A percentile compares a stretch with the other conserved stretches of the same genome.
These are phyloP conservation scores for Chenopodium suecicum DNA, from an alignment of 148 eudicot genomes.

Conservation along the genomic window DNA sequence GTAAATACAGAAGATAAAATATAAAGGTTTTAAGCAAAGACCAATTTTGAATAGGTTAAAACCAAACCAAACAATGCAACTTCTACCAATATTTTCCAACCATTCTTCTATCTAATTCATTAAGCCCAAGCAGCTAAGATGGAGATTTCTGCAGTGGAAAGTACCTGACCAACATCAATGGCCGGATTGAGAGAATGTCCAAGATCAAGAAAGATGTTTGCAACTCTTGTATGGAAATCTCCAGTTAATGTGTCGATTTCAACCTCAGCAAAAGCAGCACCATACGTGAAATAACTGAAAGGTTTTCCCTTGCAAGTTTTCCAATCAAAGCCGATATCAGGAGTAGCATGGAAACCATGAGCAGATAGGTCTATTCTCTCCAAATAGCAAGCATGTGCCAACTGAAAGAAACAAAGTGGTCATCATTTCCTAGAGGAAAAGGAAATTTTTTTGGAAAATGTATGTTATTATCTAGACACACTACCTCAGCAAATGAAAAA, in stretches of 20 bases:
- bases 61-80: neutral
- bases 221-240: conserved; percentile 90
- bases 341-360: conserved; percentile 83
- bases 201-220: conserved; percentile 78
- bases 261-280: conserved; percentile 95
- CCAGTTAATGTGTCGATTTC: conserved; percentile 92
- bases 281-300: conserved; percentile 86
- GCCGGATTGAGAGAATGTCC: conserved; percentile 94
- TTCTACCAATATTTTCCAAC: neutral
- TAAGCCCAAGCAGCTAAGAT: neutral
- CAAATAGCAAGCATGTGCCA: conserved; percentile 67
- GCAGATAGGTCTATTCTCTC: conserved; percentile 95
- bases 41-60: neutral
- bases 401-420: conserved; percentile 42
- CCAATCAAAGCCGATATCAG: conserved; percentile 97
- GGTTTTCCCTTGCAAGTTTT: conserved; percentile 69
- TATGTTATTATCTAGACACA: neutral
- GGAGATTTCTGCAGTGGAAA: neutral
- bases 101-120: neutral
- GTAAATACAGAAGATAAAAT: neutral
- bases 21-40: neutral
- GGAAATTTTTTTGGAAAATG: neutral
- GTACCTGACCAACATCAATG: conserved; percentile 77
- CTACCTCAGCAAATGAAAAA: conserved; percentile 78
- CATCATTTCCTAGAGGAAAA: neutral